phyloP scores from a whole-genome alignment of 108 stramenopile species.

The Fragilaria radians region DNA sequence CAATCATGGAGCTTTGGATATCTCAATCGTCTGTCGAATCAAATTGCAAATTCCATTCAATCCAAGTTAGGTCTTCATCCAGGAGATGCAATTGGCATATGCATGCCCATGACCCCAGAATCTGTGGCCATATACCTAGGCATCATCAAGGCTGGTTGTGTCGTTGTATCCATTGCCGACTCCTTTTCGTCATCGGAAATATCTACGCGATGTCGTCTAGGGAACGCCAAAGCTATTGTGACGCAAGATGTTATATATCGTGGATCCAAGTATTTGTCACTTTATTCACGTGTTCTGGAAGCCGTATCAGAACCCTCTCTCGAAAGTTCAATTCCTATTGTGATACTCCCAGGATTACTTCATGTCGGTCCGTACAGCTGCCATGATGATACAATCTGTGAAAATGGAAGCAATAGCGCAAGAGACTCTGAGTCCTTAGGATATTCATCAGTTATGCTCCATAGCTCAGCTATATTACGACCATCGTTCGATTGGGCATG shows the following conservation, averaged over 20 bases:
- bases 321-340: constrained; percentile 5
- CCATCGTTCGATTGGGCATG: constrained; percentile 14
- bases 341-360: constrained; percentile 24
- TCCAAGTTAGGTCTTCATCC: constrained; percentile 6
- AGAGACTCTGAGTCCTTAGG: constrained; percentile 10
- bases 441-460: constrained; percentile 5
- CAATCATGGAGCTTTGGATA: constrained; percentile 8
- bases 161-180: constrained; percentile 28
- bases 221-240: constrained; percentile 28
- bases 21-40: constrained; percentile 20
- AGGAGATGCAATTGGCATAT: constrained; percentile 26
- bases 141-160: constrained; percentile 27
- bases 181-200: constrained; percentile 26
- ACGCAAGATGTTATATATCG: constrained; percentile 34
- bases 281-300: constrained; percentile 20
- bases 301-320: constrained; percentile 1
- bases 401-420: constrained; percentile 10
- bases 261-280: constrained; percentile 22
- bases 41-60: constrained; percentile 23
- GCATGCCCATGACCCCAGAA: constrained; percentile 42
- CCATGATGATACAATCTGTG: neutral
- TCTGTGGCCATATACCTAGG: constrained; percentile 27
- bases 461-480: constrained; percentile 18
- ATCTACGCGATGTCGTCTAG: constrained; percentile 26
- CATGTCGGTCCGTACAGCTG: constrained; percentile 16